A percentile compares a stretch with the other conserved stretches of the same genome.
Evolutionary conservation across 2,329 filamentous ascomycete genomes (phyloP).

Genomic region (Sclerotinia minor): DNA sequence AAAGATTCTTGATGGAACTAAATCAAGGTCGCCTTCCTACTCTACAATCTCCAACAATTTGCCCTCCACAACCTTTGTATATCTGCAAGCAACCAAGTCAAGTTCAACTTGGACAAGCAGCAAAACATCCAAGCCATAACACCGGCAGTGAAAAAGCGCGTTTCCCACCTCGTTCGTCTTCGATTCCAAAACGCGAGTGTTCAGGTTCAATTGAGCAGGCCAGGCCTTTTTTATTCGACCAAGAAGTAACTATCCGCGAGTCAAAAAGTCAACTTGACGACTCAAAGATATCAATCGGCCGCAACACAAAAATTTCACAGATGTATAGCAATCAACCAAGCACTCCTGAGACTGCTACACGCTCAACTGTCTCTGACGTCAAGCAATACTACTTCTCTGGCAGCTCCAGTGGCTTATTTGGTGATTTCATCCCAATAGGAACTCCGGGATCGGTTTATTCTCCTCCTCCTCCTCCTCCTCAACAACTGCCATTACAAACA

Average conservation of each 20-base stretch:
- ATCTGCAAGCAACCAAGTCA: slow-evolving; percentile 31
- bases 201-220: background rate
- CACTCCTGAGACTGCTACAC: background rate
- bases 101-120: slow-evolving; percentile 22
- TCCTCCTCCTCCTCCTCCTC: background rate
- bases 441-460: slow-evolving; percentile 19
- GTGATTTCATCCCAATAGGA: slow-evolving; percentile 22
- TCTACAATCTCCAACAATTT: slow-evolving; percentile 19
- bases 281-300: background rate
- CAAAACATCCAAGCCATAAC: slow-evolving; percentile 22
- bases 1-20: slow-evolving; percentile 22
- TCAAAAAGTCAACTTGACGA: background rate
- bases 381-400: slow-evolving; percentile 21
- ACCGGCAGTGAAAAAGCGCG: slow-evolving; percentile 14
- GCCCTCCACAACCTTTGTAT: slow-evolving; percentile 29
- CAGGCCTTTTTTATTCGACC: background rate
- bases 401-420: slow-evolving; percentile 8
- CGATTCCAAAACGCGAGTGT: slow-evolving; percentile 10
- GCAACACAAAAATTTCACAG: background rate
- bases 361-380: slow-evolving; percentile 20
- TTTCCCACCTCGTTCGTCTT: slow-evolving; percentile 21
- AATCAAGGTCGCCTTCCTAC: slow-evolving; percentile 22
- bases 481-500: background rate
- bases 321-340: slow-evolving; percentile 3
- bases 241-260: background rate